Evolutionary conservation across 257 asterid species (phyloP), one percentile per base, ranked within the genome.

Genomic region (Dorcoceras hygrometricum): DNA sequence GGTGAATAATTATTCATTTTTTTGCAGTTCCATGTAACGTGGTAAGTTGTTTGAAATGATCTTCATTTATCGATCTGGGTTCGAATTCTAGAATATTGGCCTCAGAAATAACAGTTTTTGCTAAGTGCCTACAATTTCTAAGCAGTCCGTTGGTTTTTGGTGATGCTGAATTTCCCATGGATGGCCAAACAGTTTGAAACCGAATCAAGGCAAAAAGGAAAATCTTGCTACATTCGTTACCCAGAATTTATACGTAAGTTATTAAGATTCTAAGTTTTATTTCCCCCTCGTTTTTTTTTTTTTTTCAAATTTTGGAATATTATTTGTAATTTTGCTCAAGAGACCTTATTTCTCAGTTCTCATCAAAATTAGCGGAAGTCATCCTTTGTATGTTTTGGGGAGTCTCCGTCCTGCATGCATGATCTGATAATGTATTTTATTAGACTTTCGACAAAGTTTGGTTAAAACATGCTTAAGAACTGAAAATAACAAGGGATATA

Each of bases 1-100:
- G 72, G 72, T 57, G 68, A 74, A 71, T 59, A 67, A 73, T 32
- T 31, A 43, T 54, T 59, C 59, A 28, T 23, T 43, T 65, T 57
- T 68, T n/a, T 22, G 51, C 28, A 36, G 64, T 71, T 60, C 62
- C 20, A 23, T 75, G 43, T 57, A 28, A 29, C 20, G 14, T 73
- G 58, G 59, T 57, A 32, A 62, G 60, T 20, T 68, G 43, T 29
- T 54, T 63, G 71, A 59, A 53, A 51, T 39, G 57, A 73, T 57
- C 50, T 61, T 63, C 51, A 69, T 20, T 60, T 65, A 64, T n/a
- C 43, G 57, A 12, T 39, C 70, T 61, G 62, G 69, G 34, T 72
- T 70, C 64, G 28, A 64, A 43, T 26, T 66, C 65, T 55, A 62
- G 50, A 5, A 39, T 12, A 39, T 39, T 11, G n/a, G 50, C 50